Conservation (phyloP, 495 filamentous ascomycete species). For the Neurospora sp. region DNA sequence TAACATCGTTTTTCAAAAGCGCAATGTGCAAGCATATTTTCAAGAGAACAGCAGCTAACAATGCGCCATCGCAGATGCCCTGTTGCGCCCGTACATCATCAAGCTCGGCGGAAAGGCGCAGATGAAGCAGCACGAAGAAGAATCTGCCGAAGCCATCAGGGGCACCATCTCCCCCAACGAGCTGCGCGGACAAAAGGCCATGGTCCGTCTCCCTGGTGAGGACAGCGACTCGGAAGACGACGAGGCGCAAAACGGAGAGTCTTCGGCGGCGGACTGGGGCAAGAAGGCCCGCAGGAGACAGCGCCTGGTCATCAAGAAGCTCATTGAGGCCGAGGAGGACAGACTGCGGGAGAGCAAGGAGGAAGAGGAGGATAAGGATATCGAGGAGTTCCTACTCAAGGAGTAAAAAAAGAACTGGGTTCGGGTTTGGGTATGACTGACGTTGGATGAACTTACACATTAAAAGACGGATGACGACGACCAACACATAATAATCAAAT, state of each 20-base stretch:
- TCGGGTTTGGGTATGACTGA: neutral
- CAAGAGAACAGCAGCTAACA: neutral
- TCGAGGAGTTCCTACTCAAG: conserved; percentile 60
- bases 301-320: conserved; percentile 47
- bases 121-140: conserved; percentile 35
- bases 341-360: conserved; percentile 31
- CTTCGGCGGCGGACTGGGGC: conserved; percentile 40
- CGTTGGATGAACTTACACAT: neutral
- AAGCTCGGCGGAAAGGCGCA: conserved; percentile 36
- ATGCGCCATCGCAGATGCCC: conserved; percentile 35
- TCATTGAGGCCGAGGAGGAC: conserved; percentile 42
- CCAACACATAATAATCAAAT: neutral
- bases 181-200: conserved; percentile 32
- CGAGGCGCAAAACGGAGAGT: conserved; percentile 19
- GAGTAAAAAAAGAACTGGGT: conserved; percentile 2
- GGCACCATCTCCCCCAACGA: conserved; percentile 40
- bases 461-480: neutral
- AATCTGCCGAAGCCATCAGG: conserved; percentile 21
- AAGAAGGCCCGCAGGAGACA: conserved; percentile 54
- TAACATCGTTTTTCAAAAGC: neutral
- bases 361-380: conserved; percentile 57
- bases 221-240: conserved; percentile 44
- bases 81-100: conserved; percentile 57
- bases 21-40: neutral
- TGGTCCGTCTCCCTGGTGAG: conserved; percentile 42